Evolutionary conservation across 129 eudicot species (phyloP), one percentile per base, ranked within the genome.

Genomic region (Pulicaria dysenterica): DNA sequence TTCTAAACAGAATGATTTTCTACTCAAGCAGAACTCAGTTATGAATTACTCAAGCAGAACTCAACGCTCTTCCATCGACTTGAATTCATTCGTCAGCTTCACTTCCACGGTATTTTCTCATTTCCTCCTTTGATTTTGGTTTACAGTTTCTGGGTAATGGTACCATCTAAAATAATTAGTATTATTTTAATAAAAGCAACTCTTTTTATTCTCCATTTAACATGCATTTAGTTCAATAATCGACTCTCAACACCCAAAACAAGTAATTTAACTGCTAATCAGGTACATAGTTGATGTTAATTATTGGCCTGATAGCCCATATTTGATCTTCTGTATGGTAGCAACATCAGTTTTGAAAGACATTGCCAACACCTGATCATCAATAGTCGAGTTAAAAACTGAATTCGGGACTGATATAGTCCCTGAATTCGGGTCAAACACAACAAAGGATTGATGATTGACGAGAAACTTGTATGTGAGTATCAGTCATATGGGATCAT

Each of bases 11-110:
- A n/a, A n/a, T n/a, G n/a, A n/a, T n/a, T n/a, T n/a, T n/a, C n/a
- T n/a, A n/a, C n/a, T n/a, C n/a, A n/a, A n/a, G n/a, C n/a, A n/a
- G n/a, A n/a, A n/a, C n/a, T n/a, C n/a, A n/a, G n/a, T n/a, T n/a
- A n/a, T n/a, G n/a, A n/a, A n/a, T n/a, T n/a, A n/a, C n/a, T n/a
- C n/a, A n/a, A n/a, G n/a, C n/a, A n/a, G n/a, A n/a, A n/a, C n/a
- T n/a, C n/a, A n/a, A n/a, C n/a, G n/a, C n/a, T n/a, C n/a, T n/a
- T n/a, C n/a, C n/a, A n/a, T n/a, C n/a, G n/a, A n/a, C 13, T 73
- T 89, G 51, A 86, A 84, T 73, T 77, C 96, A 62, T 78, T 86
- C 79, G 61, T 45, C 88, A 57, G 69, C 79, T 80, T 82, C 87
- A 82, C 53, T 62, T 77, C 88, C 11, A 62, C 81, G 66, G 89